phyloP scores from a whole-genome alignment of 2,329 filamentous ascomycete species.

The Penicillium sp. region DNA sequence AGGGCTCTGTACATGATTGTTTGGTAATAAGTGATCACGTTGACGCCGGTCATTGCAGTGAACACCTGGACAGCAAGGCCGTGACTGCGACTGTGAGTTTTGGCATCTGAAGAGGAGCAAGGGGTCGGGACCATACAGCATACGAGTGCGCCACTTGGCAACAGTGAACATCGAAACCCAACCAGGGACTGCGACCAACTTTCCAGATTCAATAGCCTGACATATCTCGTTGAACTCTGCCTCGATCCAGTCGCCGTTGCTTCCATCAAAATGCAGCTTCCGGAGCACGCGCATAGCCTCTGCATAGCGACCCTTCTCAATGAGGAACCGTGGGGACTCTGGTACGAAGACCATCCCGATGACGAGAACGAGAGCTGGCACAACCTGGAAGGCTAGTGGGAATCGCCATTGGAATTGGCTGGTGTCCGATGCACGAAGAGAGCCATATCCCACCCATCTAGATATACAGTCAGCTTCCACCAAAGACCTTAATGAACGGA shows the following conservation, averaged over 20 bases:
- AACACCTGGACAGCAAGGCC: slow-evolving; percentile 65
- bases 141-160: slow-evolving; percentile 57
- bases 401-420: slow-evolving; percentile 39
- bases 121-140: slow-evolving; percentile 41
- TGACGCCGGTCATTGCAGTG: slow-evolving; percentile 55
- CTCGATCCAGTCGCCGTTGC: slow-evolving; percentile 59
- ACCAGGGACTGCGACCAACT: slow-evolving; percentile 50
- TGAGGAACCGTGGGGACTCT: slow-evolving; percentile 36
- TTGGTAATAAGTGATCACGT: slow-evolving; percentile 45
- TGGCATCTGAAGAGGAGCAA: not conserved
- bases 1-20: slow-evolving; percentile 46
- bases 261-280: slow-evolving; percentile 56
- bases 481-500: not conserved
- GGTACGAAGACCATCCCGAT: slow-evolving; percentile 35
- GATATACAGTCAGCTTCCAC: slow-evolving; percentile 4
- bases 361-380: slow-evolving; percentile 42
- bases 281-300: slow-evolving; percentile 52
- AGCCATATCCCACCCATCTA: slow-evolving; percentile 51
- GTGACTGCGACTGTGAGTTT: slow-evolving; percentile 35
- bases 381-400: slow-evolving; percentile 35
- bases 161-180: slow-evolving; percentile 42
- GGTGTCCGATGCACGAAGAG: slow-evolving; percentile 35
- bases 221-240: slow-evolving; percentile 28
- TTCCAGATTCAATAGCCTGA: slow-evolving; percentile 60
- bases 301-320: slow-evolving; percentile 47